A percentile compares a stretch with the other conserved stretches of the same genome.
These are phyloP conservation scores for Inonotus hispidus DNA, from an alignment of 1,284 basidiomycete species.

Conservation along the genomic window DNA sequence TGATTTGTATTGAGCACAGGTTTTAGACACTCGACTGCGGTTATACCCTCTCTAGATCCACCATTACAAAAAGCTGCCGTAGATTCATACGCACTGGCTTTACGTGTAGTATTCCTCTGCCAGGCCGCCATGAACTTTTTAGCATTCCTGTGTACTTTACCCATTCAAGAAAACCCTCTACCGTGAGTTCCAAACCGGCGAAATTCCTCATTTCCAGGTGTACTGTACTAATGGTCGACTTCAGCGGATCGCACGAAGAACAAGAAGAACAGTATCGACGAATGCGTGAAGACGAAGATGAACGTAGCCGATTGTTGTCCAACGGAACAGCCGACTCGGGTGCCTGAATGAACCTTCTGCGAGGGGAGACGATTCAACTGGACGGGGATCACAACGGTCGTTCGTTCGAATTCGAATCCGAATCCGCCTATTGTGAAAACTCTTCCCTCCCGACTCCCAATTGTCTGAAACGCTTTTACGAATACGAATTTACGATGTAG, in stretches of 20 bases:
- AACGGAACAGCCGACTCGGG: background rate
- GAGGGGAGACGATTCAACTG: too few species aligned
- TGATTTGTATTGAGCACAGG: background rate
- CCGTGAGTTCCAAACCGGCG: conserved; percentile 46
- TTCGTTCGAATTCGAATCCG: too few species aligned
- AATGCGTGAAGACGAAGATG: conserved; percentile 25
- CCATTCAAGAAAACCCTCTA: conserved; percentile 70
- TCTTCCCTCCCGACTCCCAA: background rate
- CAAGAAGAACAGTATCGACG: conserved; percentile 51
- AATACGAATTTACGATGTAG: background rate
- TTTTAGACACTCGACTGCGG: conserved; percentile 70
- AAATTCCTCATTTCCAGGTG: conserved; percentile 2
- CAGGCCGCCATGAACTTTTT: conserved; percentile 61
- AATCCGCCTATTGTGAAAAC: background rate
- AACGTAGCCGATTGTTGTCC: conserved; percentile 16
- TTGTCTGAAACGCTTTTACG: background rate
- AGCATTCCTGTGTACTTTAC: conserved; percentile 57
- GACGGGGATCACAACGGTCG: too few species aligned
- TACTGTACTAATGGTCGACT: conserved; percentile 16
- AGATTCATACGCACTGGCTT: conserved; percentile 76
- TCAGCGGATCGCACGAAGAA: conserved; percentile 56
- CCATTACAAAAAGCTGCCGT: conserved; percentile 63
- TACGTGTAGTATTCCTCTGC: conserved; percentile 83
- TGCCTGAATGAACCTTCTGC: background rate
- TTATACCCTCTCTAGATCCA: conserved; percentile 70